Evolutionary conservation across 2,329 filamentous ascomycete genomes (phyloP), one percentile per base, ranked within the genome.

Genomic region (Zasmidium citrigriseum): DNA sequence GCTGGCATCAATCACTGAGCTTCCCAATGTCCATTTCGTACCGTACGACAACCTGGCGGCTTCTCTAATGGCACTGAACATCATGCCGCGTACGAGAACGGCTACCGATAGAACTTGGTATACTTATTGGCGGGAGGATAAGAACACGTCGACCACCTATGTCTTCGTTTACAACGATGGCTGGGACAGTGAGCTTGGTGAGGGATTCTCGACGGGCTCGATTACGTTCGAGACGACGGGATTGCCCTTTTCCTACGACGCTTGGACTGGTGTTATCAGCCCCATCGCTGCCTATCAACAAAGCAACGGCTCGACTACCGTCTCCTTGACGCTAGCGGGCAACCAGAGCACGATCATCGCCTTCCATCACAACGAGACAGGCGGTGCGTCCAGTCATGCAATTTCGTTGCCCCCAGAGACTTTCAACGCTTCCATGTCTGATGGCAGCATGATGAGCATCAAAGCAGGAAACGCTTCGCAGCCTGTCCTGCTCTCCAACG

Each of bases 131-230:
- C 69, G 77, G 3, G 61, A 70, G 11, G 71, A 75, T 29, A 52
- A 58, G 4, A 46, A 58, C 2, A 55, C 46, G 1, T 54, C 51
- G 4, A 66, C 67, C 3, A 70, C 75, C 24, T 80, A 78, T 57
- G 66, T 75, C 9, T 79, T 68, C 55, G 53, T 81, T 10, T 79
- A 76, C 67, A 77, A 77, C 56, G 75, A 78, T 50, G 41, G 75
- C 69, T 58, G 58, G 41, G 57, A 64, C 27, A 34, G 51, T 16
- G 54, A 59, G 34, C 59, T 62, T 16, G 70, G 65, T 14, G 23
- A 59, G 44, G 65, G 60, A 0, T 58, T 29, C 41, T 60, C 54
- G 20, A 57, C 22, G 18, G 72, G 72, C 4, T 62, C 50, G 10
- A 63, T 77, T 27, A 63, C 60, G 1, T 72, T 77, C 41, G 59